Evolutionary conservation across 441 rosid genomes (phyloP), one percentile per base, ranked within the genome.

Genomic region (Erysimum cheiri): DNA sequence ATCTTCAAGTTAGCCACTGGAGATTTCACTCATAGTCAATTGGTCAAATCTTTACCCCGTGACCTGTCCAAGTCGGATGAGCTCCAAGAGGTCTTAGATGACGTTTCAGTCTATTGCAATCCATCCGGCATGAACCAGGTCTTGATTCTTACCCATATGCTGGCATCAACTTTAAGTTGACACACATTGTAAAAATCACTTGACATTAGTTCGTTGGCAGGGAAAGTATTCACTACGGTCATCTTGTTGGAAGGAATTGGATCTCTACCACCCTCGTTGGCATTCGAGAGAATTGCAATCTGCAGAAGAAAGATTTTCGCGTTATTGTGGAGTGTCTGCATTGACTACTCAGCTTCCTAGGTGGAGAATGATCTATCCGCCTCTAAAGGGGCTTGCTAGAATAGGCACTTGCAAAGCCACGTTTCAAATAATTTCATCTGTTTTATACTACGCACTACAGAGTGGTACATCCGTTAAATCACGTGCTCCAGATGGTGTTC

Each of bases 41-140:
- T 96, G 79, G 85, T 91, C 79, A 91, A 86, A 81, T 87, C 93
- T 73, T 81, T 96, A 56, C 98, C 98, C 37, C 83, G 85, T 57
- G 98, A 93, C 61, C 87, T 96, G 70, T 82, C 98, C 69, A 96
- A 93, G 85, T 83, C 71, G 77, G 89, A 85, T 55, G 74, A 78
- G 75, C 88, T 93, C 72, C 97, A 93, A 77, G 91, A 91, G 64
- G 85, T 89, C 78, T 80, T 96, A 74, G 93, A 91, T 60, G 22
- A 67, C 4, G 89, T 96, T 75, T 95, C 98, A 77, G 74, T 67
- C 24, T 96, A 84, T 75, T 84, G 86, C 67, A 82, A 85, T 80
- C 99, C 99, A 58, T 89, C 97, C 47, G 91, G 97, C 80, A 80
- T 89, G 75, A 93, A 87, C 79, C 99, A 93, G 98, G 99, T 96